These are phyloP conservation scores for Trichosanthes truncata DNA, from an alignment of 306 rosid genomes.

Conservation along the genomic window DNA sequence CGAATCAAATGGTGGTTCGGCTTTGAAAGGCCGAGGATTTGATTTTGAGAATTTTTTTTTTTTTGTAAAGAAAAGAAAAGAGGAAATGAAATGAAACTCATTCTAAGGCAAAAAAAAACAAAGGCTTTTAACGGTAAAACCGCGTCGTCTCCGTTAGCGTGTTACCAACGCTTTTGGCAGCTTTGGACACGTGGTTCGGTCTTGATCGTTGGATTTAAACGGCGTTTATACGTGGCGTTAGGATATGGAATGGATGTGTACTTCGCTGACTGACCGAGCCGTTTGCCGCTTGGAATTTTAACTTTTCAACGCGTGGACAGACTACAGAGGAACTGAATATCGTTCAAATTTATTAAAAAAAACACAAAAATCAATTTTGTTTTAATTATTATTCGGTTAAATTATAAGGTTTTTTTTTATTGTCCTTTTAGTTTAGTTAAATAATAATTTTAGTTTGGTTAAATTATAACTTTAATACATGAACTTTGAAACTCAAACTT, in stretches of 20 bases:
- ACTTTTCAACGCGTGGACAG: not conserved
- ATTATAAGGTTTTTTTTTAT: too few species aligned
- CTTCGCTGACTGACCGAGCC: not conserved
- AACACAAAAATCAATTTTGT: too few species aligned
- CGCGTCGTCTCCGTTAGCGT: conserved; percentile 44
- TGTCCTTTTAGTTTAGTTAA: too few species aligned
- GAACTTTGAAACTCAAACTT: too few species aligned
- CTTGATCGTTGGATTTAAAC: not conserved
- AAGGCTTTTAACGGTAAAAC: conserved; percentile 28
- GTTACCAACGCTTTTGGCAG: not conserved
- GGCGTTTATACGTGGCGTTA: not conserved
- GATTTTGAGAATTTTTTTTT: not conserved
- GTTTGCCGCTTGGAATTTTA: not conserved
- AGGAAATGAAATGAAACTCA: not conserved
- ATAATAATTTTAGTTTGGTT: too few species aligned
- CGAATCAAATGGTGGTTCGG: not conserved
- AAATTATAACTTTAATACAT: too few species aligned
- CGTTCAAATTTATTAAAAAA: too few species aligned
- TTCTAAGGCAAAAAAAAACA: not conserved
- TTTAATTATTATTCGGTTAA: too few species aligned
- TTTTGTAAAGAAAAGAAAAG: not conserved
- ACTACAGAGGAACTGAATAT: too few species aligned
- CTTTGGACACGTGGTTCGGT: conserved; percentile 26
- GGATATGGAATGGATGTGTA: not conserved
- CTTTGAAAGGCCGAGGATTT: not conserved